Conservation (phyloP, 2,329 filamentous ascomycete genomes). For the Epichloe bromicola region DNA sequence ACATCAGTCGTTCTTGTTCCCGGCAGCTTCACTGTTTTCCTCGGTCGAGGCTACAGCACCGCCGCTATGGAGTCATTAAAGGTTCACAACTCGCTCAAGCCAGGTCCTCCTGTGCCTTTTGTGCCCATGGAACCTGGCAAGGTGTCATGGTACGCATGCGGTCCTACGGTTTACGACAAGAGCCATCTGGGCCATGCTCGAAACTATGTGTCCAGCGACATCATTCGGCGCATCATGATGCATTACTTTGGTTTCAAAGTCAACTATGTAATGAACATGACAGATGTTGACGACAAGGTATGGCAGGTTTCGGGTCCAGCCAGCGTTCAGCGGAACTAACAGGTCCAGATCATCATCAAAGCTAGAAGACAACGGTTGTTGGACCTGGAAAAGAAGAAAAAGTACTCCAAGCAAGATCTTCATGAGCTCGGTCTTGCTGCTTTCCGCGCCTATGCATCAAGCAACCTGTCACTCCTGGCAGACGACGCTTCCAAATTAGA, state of each 20-base stretch:
- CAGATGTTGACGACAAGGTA: constrained; percentile 68
- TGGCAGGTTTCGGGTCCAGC: constrained; percentile 2
- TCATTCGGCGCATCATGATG: constrained; percentile 67
- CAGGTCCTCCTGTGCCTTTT: constrained; percentile 61
- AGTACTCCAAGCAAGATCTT: constrained; percentile 33
- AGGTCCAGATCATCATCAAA: constrained; percentile 40
- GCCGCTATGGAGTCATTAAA: constrained; percentile 45
- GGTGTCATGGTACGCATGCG: constrained; percentile 80
- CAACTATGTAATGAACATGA: constrained; percentile 87
- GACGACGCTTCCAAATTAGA: constrained; percentile 30
- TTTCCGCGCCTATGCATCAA: constrained; percentile 42
- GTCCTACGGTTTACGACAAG: constrained; percentile 76
- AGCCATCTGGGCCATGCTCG: constrained; percentile 71
- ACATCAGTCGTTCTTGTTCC: constrained; percentile 15
- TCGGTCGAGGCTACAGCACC: constrained; percentile 21
- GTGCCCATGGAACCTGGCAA: constrained; percentile 57
- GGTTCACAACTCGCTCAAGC: constrained; percentile 67
- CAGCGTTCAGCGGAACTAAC: not conserved
- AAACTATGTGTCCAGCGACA: constrained; percentile 86
- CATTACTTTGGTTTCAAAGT: constrained; percentile 77
- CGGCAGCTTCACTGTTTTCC: constrained; percentile 13
- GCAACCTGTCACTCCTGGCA: constrained; percentile 39
- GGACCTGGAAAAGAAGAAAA: constrained; percentile 64
- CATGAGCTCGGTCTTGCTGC: constrained; percentile 36
- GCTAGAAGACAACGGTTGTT: constrained; percentile 70